Base-by-base conservation (phyloP, 2,329 filamentous ascomycete species). In the Aphanoascus verrucosus region DNA sequence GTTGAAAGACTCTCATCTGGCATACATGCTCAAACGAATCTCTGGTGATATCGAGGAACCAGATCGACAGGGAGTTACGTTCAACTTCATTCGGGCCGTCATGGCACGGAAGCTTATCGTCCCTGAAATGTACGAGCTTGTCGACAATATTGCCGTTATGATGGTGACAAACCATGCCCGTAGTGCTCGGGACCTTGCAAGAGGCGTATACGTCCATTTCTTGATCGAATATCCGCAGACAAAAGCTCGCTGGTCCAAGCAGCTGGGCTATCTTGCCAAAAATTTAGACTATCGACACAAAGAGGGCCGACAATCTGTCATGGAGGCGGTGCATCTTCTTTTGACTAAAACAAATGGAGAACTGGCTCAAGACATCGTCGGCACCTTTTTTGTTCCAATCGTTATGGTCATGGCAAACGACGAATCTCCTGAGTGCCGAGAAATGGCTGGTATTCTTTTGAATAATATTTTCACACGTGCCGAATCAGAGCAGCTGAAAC, bases 161-260 rank as follows among this genome's bases (percentile, higher is more conserved):
- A 97, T 97, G 90, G 86, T 98, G 54, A 95, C 86, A 43, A 97
- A 97, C 65, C 88, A 95, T 58, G 90, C 94, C 61, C 85, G 86
- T 61, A 83, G 86, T 59, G 91, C 91, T 1, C 81, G 93, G 50
- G 88, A 96, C 66, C 76, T 94, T 37, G 90, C 91, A 12, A 80
- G 93, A 54, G 88, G 88, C 17, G 85, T 88, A 12, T 98, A 94
- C 69, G 85, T 95, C 68, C 88, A 96, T 60, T 98, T 98, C 71
- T 74, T 98, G 53, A 82, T 90, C 59, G 89, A 96, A 52, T 98
- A 96, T 64, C 91, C 93, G 0, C 93, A 97, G 67, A 88, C 86
- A 63, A 90, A 89, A 69, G 86, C 83, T 58, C 80, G 93, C 12
- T 94, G 93, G 83, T 79, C 81, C 38, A 94, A 94, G 66, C 91